Conservation (phyloP, 2,329 filamentous ascomycete species). For the Monosporascus ibericus region DNA sequence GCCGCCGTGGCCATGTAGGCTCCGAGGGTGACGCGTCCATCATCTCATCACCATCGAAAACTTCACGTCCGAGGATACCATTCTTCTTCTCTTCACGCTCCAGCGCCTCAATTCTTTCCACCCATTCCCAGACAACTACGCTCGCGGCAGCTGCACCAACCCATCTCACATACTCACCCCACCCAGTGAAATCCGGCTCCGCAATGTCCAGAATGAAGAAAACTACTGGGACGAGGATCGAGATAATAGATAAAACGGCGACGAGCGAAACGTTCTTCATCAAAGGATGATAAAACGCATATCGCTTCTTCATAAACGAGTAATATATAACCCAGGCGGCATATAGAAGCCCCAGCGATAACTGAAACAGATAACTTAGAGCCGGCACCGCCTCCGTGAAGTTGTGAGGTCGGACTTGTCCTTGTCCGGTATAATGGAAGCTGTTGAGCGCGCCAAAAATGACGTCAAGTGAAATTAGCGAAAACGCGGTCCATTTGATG, state of each 20-base stretch:
- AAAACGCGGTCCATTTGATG: conserved; percentile 98
- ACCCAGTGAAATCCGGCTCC: conserved; percentile 77
- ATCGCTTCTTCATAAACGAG: conserved; percentile 82
- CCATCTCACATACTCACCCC: conserved; percentile 95
- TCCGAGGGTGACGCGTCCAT: conserved; percentile 57
- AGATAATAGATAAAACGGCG: conserved; percentile 68
- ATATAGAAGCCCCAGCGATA: conserved; percentile 80
- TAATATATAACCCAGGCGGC: conserved; percentile 94
- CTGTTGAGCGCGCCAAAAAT: conserved; percentile 89
- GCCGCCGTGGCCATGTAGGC: conserved; percentile 38
- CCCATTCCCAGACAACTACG: conserved; percentile 98
- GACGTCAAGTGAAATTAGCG: conserved; percentile 82
- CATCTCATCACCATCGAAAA: conserved; percentile 94
- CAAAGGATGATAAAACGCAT: conserved; percentile 82
- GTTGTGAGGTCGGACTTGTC: conserved; percentile 58
- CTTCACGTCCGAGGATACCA: conserved; percentile 81
- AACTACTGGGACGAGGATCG: conserved; percentile 83
- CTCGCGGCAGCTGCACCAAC: conserved; percentile 91
- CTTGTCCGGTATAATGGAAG: conserved; percentile 54
- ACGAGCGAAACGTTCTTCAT: conserved; percentile 87
- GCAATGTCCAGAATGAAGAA: conserved; percentile 92
- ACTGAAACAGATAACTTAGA: conserved; percentile 82
- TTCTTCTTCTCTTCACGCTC: conserved; percentile 93
- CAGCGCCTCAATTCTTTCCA: conserved; percentile 86
- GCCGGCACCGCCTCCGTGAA: conserved; percentile 90